phyloP scores from a whole-genome alignment of 148 eudicot genomes.

The Amaranthus palmeri region DNA sequence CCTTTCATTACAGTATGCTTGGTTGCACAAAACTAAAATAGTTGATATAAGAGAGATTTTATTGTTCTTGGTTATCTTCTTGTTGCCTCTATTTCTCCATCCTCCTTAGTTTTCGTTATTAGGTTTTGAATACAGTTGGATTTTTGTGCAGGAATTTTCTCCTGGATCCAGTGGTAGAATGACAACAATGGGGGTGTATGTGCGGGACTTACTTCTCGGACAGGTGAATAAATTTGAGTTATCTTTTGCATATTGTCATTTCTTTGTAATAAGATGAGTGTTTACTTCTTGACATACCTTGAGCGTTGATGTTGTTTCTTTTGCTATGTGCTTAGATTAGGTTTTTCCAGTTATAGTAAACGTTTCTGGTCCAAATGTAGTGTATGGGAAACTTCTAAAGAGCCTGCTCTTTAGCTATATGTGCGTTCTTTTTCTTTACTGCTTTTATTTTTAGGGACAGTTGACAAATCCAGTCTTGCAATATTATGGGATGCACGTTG shows the following conservation, averaged over 20 bases:
- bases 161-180: slow-evolving; percentile 87
- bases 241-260: background rate
- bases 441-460: background rate
- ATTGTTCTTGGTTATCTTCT: background rate
- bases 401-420: background rate
- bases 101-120: background rate
- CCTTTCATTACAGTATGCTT: background rate
- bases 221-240: slow-evolving; percentile 52
- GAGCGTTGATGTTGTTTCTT: background rate
- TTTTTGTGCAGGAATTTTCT: slow-evolving; percentile 73
- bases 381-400: background rate
- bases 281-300: background rate
- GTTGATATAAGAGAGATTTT: background rate
- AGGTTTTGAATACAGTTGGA: background rate
- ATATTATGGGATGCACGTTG: background rate
- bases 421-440: background rate
- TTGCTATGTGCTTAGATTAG: background rate
- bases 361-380: background rate
- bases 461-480: background rate
- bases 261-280: background rate
- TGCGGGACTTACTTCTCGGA: slow-evolving; percentile 96
- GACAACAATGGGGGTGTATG: slow-evolving; percentile 96
- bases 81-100: background rate
- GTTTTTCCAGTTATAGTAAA: background rate
- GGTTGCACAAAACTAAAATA: background rate